Evolutionary conservation across 108 stramenopile genomes (phyloP), one percentile per base, ranked within the genome.

Genomic region (Cylindrotheca fusiformis): DNA sequence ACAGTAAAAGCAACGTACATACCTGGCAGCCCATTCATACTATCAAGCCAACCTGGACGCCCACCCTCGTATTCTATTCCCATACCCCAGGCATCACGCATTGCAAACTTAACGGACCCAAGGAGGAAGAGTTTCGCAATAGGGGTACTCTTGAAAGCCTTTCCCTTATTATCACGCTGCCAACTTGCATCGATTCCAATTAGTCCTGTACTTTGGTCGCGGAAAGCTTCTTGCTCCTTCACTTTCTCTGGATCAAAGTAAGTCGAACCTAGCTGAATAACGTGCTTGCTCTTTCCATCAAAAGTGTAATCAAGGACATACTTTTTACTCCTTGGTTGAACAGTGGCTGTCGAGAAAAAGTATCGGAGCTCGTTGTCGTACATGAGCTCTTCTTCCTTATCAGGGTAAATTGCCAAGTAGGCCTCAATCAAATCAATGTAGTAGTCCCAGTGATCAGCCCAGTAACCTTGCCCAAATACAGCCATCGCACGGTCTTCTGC

Each of bases 31-130:
- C 97, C 97, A 65, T 97, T 97, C 97, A 97, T 97, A 58, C 94
- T 94, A 72, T 97, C 97, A 59, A 94, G 82, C 97, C 97, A 97
- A 31, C 97, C 97, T 20, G 97, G 96, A 54, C 93, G 87, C 12
- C 95, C 95, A 45, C 94, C 97, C 74, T 97, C 97, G 74, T 96
- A 96, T 77, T 97, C 97, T 48, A 97, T 76, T 44, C 97, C 97
- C 88, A 96, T 92, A 52, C 97, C 97, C 60, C 81, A 91, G 18
- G 97, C 93, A 81, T 97, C 97, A 69, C 95, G 90, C 80, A 84
- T 93, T 46, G 97, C 85, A 67, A 81, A 97, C 71, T 97, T 97
- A 68, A 91, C 73, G 17, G 88, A 55, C 36, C 76, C 87, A 3
- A 97, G 82, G 28, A 97, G 80, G 70, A 92, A 82, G 17, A 97